Percentiles rank a stretch among this genome's conserved stretches.
These are phyloP conservation scores for Phaeosphaeria sp. DNA, from an alignment of 2,329 filamentous ascomycete species.

Conservation along the genomic window DNA sequence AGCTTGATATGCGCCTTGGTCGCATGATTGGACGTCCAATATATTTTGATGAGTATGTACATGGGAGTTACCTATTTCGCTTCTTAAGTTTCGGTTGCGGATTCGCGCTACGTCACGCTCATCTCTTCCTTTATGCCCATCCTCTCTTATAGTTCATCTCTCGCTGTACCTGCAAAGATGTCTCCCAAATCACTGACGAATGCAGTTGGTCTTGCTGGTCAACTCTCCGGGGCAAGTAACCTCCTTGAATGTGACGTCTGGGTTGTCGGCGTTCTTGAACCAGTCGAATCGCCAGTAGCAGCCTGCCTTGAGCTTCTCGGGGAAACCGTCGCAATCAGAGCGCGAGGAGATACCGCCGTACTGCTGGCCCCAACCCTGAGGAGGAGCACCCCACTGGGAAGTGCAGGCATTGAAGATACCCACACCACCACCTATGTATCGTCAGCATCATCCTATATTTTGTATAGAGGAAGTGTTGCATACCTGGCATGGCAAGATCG, in stretches of 20 bases:
- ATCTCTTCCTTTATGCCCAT: no score
- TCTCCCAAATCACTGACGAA: conserved; percentile 13
- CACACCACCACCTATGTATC: conserved; percentile 34
- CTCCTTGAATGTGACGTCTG: conserved; percentile 39
- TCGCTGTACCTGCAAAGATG: no score
- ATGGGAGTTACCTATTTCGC: neutral
- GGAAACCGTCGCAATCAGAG: conserved; percentile 42
- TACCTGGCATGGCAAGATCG: conserved; percentile 45
- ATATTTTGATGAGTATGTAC: neutral
- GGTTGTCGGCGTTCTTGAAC: conserved; percentile 44
- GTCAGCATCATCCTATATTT: neutral
- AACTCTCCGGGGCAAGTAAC: conserved; percentile 43
- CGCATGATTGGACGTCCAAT: neutral
- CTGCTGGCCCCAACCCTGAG: conserved; percentile 42
- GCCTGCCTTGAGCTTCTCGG: conserved; percentile 43
- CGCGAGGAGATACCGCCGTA: conserved; percentile 44
- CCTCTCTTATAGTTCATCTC: no score
- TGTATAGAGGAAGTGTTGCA: neutral
- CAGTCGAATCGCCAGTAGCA: conserved; percentile 49
- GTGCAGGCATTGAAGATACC: conserved; percentile 46
- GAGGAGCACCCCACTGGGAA: conserved; percentile 41
- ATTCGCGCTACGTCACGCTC: neutral
- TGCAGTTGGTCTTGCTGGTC: conserved; percentile 40
- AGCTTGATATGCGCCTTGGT: neutral
- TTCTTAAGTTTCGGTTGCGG: neutral